phyloP scores from a whole-genome alignment of 441 rosid genomes.

The Euphorbia celastroides region DNA sequence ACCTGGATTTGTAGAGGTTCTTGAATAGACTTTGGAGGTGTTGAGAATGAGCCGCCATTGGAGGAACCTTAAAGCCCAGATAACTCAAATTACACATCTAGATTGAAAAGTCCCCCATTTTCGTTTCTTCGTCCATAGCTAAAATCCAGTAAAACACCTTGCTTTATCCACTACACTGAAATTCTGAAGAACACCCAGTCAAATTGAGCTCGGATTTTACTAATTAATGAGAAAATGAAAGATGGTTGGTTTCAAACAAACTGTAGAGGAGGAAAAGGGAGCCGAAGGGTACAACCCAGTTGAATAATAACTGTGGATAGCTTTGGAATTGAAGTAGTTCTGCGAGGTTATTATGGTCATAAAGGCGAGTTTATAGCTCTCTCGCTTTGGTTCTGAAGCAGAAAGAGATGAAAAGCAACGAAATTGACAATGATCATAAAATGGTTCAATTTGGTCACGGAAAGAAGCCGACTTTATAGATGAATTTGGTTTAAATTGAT shows the following conservation, averaged over 20 bases:
- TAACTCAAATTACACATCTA: neutral
- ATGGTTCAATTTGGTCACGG: slow-evolving; percentile 22
- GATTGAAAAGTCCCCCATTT: neutral
- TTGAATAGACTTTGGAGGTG: slow-evolving; percentile 12
- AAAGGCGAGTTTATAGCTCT: neutral
- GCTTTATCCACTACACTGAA: neutral
- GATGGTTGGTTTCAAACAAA: too few relatives aligned
- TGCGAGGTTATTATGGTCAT: neutral
- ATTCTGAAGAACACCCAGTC: neutral
- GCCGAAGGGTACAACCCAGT: too few relatives aligned
- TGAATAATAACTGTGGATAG: neutral
- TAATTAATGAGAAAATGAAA: too few relatives aligned
- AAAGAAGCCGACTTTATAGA: slow-evolving; percentile 55
- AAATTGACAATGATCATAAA: slow-evolving; percentile 12
- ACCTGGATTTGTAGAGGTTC: slow-evolving; percentile 21
- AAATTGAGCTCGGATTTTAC: too few relatives aligned
- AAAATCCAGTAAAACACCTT: neutral
- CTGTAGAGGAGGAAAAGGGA: too few relatives aligned
- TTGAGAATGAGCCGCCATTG: slow-evolving; percentile 25
- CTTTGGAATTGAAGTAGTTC: neutral
- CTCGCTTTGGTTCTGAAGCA: neutral
- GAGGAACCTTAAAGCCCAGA: neutral
- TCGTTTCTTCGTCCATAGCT: neutral
- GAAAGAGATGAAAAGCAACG: slow-evolving; percentile 22
- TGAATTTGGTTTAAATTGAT: too few relatives aligned